Evolutionary conservation across 768 basidiomycete species (phyloP).

Genomic region (Leccinum broughii): DNA sequence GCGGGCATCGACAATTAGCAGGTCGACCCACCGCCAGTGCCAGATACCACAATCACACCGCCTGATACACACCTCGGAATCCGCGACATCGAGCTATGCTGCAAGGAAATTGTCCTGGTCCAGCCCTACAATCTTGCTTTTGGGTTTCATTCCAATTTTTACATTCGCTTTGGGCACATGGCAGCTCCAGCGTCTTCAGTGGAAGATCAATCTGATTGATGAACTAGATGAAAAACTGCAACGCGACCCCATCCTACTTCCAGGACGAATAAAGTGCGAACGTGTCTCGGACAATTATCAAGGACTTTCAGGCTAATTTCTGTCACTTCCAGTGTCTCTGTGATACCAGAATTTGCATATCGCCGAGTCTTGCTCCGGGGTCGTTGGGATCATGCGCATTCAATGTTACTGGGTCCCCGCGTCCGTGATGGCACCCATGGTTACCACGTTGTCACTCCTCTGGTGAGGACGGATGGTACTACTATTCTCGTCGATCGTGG

Average conservation of each 20-base stretch:
- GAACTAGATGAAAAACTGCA: constrained; percentile 90
- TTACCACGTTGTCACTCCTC: constrained; percentile 84
- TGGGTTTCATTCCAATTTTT: constrained; percentile 87
- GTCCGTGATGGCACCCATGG: constrained; percentile 89
- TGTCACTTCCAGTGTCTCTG: constrained; percentile 51
- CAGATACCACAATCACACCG: constrained; percentile 11
- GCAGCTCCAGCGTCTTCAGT: constrained; percentile 59
- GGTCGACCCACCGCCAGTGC: constrained; percentile 8
- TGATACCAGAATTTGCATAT: constrained; percentile 85
- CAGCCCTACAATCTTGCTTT: constrained; percentile 68
- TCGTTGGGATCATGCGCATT: constrained; percentile 72
- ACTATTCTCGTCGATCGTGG: constrained; percentile 45
- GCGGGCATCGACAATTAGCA: constrained; percentile 6
- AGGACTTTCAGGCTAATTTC: constrained; percentile 20
- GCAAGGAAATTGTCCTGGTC: constrained; percentile 61
- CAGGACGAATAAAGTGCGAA: constrained; percentile 82
- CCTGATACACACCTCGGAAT: constrained; percentile 16
- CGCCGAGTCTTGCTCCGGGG: constrained; percentile 82
- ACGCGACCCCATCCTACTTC: constrained; percentile 74
- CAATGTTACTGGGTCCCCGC: constrained; percentile 82
- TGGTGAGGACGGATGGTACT: constrained; percentile 52
- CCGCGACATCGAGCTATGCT: constrained; percentile 50
- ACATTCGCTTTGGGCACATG: constrained; percentile 89
- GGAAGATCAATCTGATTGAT: constrained; percentile 52
- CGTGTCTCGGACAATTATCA: constrained; percentile 7